Evolutionary conservation across 345 rosid species (phyloP).

Genomic region (Firmiana major): DNA sequence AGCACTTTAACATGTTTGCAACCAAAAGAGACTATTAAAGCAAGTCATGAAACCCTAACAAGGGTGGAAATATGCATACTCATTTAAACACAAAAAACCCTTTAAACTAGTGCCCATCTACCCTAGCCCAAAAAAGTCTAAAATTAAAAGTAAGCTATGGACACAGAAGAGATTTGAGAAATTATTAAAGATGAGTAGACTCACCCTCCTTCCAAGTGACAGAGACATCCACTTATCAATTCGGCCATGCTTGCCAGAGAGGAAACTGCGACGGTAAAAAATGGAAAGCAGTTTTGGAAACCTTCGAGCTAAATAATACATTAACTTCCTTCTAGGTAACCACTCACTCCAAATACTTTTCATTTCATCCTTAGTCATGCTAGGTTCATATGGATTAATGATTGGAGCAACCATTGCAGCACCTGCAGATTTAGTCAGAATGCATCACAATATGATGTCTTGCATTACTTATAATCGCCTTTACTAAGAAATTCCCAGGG

Average conservation of each 20-base stretch:
- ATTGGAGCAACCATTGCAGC: conserved; percentile 74
- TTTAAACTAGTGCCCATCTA: background rate
- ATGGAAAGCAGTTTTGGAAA: conserved; percentile 62
- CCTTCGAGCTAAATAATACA: conserved; percentile 63
- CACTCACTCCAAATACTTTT: conserved; percentile 65
- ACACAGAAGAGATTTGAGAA: background rate
- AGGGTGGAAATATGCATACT: background rate
- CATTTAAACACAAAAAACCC: background rate
- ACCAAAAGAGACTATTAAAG: background rate
- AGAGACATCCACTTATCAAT: conserved; percentile 73
- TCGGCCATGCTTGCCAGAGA: conserved; percentile 71
- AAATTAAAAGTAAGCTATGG: background rate
- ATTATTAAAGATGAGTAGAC: conserved; percentile 6
- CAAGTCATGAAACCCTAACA: background rate
- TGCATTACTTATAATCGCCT: background rate
- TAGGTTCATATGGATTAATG: conserved; percentile 75
- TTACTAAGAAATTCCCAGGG: background rate
- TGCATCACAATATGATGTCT: background rate
- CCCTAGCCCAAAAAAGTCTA: background rate
- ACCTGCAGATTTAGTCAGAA: conserved; percentile 47
- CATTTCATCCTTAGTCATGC: conserved; percentile 80
- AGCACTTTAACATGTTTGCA: background rate
- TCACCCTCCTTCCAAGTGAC: conserved; percentile 67
- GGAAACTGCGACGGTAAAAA: conserved; percentile 62
- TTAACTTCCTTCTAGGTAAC: conserved; percentile 52